Conservation (phyloP, 148 eudicot genomes). For the Diospyros lotus region DNA sequence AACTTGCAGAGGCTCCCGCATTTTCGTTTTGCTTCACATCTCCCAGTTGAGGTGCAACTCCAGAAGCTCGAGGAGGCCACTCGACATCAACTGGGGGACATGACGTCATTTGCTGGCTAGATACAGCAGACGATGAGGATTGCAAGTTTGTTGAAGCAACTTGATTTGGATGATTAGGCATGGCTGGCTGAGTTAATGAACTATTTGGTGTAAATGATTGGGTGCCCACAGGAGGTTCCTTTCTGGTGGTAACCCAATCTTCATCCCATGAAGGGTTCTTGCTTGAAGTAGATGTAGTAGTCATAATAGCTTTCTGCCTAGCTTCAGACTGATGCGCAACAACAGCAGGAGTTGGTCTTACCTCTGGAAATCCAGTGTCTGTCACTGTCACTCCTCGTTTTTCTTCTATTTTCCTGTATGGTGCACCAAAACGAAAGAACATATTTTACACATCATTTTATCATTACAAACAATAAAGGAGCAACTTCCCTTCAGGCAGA, state of each 20-base stretch:
- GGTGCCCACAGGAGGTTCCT: conserved; percentile 23
- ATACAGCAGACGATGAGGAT: conserved; percentile 30
- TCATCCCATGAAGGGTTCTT: conserved; percentile 80
- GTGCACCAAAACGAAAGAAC: background rate
- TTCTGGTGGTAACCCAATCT: conserved; percentile 60
- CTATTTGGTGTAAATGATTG: conserved; percentile 28
- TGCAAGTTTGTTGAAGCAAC: conserved; percentile 19
- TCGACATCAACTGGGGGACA: conserved; percentile 76
- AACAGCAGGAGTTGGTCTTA: conserved; percentile 34
- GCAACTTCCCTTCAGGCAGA: background rate
- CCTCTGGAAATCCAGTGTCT: conserved; percentile 55
- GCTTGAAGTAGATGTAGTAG: conserved; percentile 38
- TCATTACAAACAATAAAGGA: background rate
- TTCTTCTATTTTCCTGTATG: conserved; percentile 77
- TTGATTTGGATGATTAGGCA: conserved; percentile 27
- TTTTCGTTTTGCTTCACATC: conserved; percentile 32
- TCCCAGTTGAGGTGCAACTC: conserved; percentile 27
- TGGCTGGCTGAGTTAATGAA: conserved; percentile 34
- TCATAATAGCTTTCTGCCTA: conserved; percentile 33
- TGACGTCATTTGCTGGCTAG: conserved; percentile 45
- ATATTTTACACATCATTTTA: background rate
- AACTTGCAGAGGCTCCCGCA: conserved; percentile 23
- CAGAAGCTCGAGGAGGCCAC: conserved; percentile 80
- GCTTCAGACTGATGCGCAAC: conserved; percentile 27
- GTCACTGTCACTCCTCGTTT: conserved; percentile 83